Evolutionary conservation across 352 stramenopile genomes (phyloP).

Genomic region (Phytophthora multivora): DNA sequence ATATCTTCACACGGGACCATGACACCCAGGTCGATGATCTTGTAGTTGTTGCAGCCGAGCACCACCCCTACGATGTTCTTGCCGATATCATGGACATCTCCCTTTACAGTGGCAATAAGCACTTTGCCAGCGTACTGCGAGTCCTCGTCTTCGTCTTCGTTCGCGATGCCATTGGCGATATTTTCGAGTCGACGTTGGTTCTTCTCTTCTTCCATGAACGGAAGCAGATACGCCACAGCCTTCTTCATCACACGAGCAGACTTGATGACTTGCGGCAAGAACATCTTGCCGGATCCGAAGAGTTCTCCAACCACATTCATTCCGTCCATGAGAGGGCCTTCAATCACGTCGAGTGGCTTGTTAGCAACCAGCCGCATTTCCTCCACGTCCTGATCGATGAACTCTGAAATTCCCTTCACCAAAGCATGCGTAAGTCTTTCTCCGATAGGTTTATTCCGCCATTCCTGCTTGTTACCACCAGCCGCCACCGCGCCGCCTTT

Average conservation of each 20-base stretch:
- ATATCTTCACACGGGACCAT: constrained; percentile 95
- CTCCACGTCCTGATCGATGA: constrained; percentile 95
- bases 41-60: constrained; percentile 99
- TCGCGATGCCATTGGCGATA: constrained; percentile 84
- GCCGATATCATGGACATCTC: constrained; percentile 98
- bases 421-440: constrained; percentile 96
- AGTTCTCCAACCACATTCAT: constrained; percentile 98
- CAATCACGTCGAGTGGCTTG: constrained; percentile 96
- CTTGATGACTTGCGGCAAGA: constrained; percentile 99
- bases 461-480: constrained; percentile 79
- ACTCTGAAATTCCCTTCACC: constrained; percentile 98
- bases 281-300: constrained; percentile 98
- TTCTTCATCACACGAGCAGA: constrained; percentile 99
- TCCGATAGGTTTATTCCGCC: constrained; percentile 89
- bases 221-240: constrained; percentile 96
- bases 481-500: constrained; percentile 66
- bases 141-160: constrained; percentile 81
- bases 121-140: constrained; percentile 92
- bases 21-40: constrained; percentile 96
- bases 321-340: constrained; percentile 98
- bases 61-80: constrained; percentile 99
- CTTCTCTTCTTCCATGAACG: constrained; percentile 99
- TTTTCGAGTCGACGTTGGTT: constrained; percentile 70
- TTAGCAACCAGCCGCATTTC: constrained; percentile 80
- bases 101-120: constrained; percentile 98